A percentile compares a stretch with the other conserved stretches of the same genome.
phyloP scores from a whole-genome alignment of 1,284 basidiomycete species.

The Boletellus dicymbophilus region DNA sequence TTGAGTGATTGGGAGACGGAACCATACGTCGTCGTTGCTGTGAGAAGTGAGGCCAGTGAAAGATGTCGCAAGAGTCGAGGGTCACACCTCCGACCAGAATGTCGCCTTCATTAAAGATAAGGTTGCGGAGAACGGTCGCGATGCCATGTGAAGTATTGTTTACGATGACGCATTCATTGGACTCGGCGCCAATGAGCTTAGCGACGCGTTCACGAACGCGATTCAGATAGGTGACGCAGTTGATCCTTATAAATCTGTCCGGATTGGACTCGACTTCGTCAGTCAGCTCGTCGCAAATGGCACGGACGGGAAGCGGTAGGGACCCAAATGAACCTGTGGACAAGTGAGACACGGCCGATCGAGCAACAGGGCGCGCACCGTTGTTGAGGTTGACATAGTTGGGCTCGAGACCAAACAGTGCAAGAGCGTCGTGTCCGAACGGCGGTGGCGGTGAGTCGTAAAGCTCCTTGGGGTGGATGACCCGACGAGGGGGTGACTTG shows the following conservation, averaged over 20 bases:
- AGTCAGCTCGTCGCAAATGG: constrained; percentile 46
- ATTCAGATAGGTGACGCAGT: constrained; percentile 36
- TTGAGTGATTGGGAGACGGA: constrained; percentile 59
- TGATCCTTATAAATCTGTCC: constrained; percentile 60
- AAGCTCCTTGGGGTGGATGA: constrained; percentile 10
- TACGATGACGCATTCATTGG: constrained; percentile 68
- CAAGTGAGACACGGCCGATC: neutral
- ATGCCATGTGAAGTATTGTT: constrained; percentile 69
- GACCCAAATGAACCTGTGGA: constrained; percentile 69
- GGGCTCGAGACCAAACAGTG: constrained; percentile 54
- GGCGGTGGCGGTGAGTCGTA: constrained; percentile 34
- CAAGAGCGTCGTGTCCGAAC: constrained; percentile 55
- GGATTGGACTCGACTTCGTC: constrained; percentile 59
- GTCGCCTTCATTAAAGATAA: constrained; percentile 50
- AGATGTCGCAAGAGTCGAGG: neutral
- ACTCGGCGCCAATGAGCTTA: constrained; percentile 55
- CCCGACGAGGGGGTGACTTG: neutral
- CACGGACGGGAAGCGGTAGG: constrained; percentile 59
- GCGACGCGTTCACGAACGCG: constrained; percentile 53
- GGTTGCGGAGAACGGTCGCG: constrained; percentile 65
- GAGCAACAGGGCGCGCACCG: constrained; percentile 39
- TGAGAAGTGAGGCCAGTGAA: neutral
- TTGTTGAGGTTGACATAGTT: constrained; percentile 68
- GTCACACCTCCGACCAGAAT: constrained; percentile 41
- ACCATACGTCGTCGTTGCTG: constrained; percentile 70